These are phyloP conservation scores for Cucurbita maxima DNA, from an alignment of 306 rosid species.

Conservation along the genomic window DNA sequence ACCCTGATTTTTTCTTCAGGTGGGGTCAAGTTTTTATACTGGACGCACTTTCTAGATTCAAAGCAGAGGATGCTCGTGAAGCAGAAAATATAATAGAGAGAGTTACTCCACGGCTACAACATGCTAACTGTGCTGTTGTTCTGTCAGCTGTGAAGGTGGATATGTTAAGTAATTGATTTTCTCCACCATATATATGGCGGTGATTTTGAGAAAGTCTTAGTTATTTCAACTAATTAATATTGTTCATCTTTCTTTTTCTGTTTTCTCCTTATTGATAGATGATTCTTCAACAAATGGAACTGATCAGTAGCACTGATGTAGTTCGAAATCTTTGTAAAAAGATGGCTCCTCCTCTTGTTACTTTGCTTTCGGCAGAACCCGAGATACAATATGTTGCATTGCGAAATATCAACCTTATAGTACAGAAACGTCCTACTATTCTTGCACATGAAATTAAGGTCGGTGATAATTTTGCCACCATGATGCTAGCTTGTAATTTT, in stretches of 20 bases:
- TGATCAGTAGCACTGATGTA: conserved; percentile 86
- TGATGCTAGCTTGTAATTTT: conserved; percentile 4
- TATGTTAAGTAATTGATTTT: conserved; percentile 7
- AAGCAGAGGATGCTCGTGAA: conserved; percentile 94
- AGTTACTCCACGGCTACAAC: conserved; percentile 95
- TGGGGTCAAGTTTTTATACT: conserved; percentile 98
- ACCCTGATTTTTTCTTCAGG: conserved; percentile 26
- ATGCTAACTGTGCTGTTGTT: conserved; percentile 98
- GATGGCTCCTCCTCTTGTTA: conserved; percentile 99
- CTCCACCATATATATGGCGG: not conserved
- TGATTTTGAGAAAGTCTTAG: not conserved
- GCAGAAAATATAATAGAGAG: conserved; percentile 97
- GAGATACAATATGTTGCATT: conserved; percentile 98
- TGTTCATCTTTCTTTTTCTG: conserved; percentile 5
- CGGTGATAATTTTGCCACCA: conserved; percentile 6
- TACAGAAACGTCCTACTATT: conserved; percentile 93
- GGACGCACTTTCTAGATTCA: conserved; percentile 95
- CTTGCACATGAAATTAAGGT: conserved; percentile 99
- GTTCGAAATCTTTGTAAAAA: conserved; percentile 98
- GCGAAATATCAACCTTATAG: conserved; percentile 94
- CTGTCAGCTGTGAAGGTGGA: conserved; percentile 94
- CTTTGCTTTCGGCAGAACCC: conserved; percentile 94
- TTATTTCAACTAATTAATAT: not conserved
- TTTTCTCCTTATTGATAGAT: conserved; percentile 39
- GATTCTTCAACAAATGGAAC: conserved; percentile 99